Evolutionary conservation across 495 filamentous ascomycete genomes (phyloP).

Genomic region (Penicillium argentinense): DNA sequence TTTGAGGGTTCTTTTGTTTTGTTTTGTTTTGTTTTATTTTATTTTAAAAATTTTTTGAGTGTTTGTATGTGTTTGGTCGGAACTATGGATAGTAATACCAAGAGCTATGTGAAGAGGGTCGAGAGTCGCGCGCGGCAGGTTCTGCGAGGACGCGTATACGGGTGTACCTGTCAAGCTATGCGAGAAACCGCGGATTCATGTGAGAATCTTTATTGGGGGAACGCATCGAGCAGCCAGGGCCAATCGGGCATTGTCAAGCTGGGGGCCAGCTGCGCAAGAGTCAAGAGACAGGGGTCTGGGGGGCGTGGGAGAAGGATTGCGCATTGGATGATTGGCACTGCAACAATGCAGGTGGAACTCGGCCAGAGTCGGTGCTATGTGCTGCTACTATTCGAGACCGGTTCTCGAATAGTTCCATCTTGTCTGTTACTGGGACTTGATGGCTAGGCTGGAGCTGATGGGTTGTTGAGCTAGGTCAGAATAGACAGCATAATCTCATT

Average conservation of each 20-base stretch:
- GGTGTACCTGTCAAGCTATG: conserved; percentile 26
- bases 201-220: conserved; percentile 15
- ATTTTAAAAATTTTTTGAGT: neutral
- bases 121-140: conserved; percentile 1
- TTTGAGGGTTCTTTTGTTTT: neutral
- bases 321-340: conserved; percentile 4
- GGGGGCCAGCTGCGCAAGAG: conserved; percentile 8
- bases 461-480: neutral
- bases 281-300: conserved; percentile 17
- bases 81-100: neutral
- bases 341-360: conserved; percentile 5
- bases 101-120: neutral
- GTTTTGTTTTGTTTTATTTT: neutral
- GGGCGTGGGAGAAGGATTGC: conserved; percentile 8
- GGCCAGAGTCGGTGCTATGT: neutral
- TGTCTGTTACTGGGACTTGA: neutral
- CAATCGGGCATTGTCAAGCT: conserved; percentile 8
- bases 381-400: neutral
- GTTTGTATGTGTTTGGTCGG: too few species aligned
- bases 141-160: conserved; percentile 5
- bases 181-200: conserved; percentile 28
- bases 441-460: neutral
- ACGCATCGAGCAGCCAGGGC: neutral
- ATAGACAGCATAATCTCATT: neutral
- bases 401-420: neutral